Evolutionary conservation across 192 early-diverging fungal genomes (phyloP), one percentile per base, ranked within the genome.

Genomic region (Rhizoclosmatium globosum): DNA sequence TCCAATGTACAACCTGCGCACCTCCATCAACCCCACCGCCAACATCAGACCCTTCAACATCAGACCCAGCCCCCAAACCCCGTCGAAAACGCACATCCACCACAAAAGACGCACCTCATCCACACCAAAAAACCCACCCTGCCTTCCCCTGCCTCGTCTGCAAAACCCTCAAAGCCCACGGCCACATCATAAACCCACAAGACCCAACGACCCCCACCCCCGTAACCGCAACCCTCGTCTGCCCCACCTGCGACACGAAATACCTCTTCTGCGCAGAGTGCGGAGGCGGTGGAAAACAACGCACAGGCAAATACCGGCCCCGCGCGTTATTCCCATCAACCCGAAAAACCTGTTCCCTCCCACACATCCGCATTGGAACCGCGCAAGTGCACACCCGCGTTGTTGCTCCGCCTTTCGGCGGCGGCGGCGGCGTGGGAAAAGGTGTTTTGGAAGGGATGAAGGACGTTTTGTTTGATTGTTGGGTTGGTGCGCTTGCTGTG

Each of bases 231-330:
- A 19, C 48, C 2, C 15, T 82, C 73, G 56, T 84, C 4, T 87
- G 86, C 62, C 48, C 15, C 4, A 39, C 50, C 23, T 87, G 86
- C 66, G 47, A 79, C 13, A 53, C 47, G 42, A 80, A 71, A 39
- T 85, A 87, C 76, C 60, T 71, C 44, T 82, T 87, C 43, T 85
- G 86, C 73, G 74, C 77, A 31, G 84, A 87, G 76, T 87, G 86
- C 67, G 86, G 86, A 3, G 82, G 86, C 50, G 86, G 86, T 17
- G 86, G 86, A 9, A 86, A 85, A 43, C 69, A 69, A 21, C 81
- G 86, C 17, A 87, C 86, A 19, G 84, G 84, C 31, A 85, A 85
- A 59, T 85, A 65, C 62, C 59, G 84, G 2, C 84, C 84, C 11
- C 44, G 47, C 57, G 83, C 68, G 77, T 53, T 85, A 3, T 85